phyloP scores from a whole-genome alignment of 805 yeast species.

The Hanseniaspora jakobsenii region DNA sequence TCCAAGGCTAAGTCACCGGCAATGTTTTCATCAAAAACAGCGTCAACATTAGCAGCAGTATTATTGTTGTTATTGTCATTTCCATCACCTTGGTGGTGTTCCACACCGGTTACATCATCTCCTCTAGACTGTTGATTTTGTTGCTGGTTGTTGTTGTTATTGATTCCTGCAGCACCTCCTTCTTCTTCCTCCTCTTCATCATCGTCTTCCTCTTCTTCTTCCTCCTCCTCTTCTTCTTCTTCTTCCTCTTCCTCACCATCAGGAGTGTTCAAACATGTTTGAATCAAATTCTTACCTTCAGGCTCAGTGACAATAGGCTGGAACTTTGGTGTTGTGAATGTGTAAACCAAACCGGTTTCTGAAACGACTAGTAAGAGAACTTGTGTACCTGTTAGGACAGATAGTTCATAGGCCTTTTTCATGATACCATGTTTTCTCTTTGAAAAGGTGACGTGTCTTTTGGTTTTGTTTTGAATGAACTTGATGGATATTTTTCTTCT shows the following conservation, averaged over 20 bases:
- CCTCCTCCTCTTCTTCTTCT: constrained; percentile 16
- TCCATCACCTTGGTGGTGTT: constrained; percentile 13
- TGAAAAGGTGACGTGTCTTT: constrained; percentile 95
- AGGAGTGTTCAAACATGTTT: constrained; percentile 56
- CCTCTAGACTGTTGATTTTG: constrained; percentile 16
- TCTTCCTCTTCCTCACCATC: constrained; percentile 17
- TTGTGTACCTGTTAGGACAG: constrained; percentile 95
- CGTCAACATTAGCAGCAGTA: constrained; percentile 19
- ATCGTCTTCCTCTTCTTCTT: constrained; percentile 7
- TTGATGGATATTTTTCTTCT: constrained; percentile 90
- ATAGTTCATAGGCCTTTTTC: constrained; percentile 98
- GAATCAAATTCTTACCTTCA: constrained; percentile 93
- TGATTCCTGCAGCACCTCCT: constrained; percentile 49
- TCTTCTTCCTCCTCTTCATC: constrained; percentile 20
- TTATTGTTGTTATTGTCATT: constrained; percentile 21
- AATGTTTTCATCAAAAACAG: constrained; percentile 18
- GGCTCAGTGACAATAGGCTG: constrained; percentile 96
- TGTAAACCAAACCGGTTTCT: constrained; percentile 96
- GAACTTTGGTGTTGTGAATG: constrained; percentile 96
- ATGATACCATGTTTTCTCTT: constrained; percentile 97
- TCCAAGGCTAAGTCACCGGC: constrained; percentile 9
- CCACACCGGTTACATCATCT: constrained; percentile 17
- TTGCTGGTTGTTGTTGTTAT: constrained; percentile 21
- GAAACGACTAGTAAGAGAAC: constrained; percentile 87
- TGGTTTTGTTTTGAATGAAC: constrained; percentile 92